Evolutionary conservation across 441 rosid genomes (phyloP).

Genomic region (Syzygium malaccense): DNA sequence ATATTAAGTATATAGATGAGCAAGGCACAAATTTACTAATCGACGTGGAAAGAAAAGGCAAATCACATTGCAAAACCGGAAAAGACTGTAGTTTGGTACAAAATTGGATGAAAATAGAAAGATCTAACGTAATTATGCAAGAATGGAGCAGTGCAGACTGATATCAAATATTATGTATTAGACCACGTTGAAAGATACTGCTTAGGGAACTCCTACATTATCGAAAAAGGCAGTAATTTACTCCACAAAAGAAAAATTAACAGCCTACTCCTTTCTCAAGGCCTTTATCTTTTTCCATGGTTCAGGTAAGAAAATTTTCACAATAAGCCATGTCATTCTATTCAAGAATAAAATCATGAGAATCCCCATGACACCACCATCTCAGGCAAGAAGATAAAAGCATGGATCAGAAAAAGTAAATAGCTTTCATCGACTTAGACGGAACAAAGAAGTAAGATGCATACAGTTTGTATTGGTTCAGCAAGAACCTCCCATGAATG

Average conservation of each 20-base stretch:
- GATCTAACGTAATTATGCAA: neutral
- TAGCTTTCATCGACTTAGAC: neutral
- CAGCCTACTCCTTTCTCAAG: neutral
- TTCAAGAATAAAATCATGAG: neutral
- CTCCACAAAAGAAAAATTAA: neutral
- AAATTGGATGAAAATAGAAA: neutral
- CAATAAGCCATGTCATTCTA: neutral
- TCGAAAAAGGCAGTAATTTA: neutral
- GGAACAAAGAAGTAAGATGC: neutral
- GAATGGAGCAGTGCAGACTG: neutral
- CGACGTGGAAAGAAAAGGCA: neutral
- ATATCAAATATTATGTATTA: neutral
- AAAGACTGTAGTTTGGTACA: neutral
- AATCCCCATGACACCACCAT: neutral
- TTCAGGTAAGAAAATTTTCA: neutral
- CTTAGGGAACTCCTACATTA: neutral
- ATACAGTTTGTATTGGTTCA: conserved; percentile 88
- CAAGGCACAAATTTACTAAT: neutral
- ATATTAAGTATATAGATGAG: neutral
- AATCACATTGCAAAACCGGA: neutral
- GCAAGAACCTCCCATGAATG: conserved; percentile 92
- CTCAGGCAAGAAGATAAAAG: neutral
- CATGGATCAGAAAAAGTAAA: neutral
- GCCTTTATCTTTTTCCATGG: neutral
- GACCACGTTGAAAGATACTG: neutral